phyloP scores from a whole-genome alignment of 305 asterid genomes.

The Fraxinus velutina region DNA sequence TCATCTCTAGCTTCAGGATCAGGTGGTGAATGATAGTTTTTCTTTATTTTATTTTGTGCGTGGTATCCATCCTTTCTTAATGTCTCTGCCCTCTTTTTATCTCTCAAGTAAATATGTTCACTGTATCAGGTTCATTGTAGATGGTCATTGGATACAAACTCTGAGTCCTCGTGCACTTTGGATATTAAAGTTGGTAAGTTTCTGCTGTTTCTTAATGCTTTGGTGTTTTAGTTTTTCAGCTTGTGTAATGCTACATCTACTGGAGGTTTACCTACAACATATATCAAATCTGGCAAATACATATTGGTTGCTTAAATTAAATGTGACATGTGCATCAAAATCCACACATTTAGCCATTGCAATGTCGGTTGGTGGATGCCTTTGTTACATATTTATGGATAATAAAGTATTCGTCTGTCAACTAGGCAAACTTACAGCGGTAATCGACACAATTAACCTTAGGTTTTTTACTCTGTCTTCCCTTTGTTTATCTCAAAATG shows the following conservation, averaged over 20 bases:
- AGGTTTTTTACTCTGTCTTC: background rate
- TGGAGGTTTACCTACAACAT: background rate
- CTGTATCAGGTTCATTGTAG: conserved; percentile 72
- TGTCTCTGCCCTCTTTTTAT: background rate
- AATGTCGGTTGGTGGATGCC: background rate
- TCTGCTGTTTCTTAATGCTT: conserved; percentile 18
- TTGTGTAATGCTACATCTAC: background rate
- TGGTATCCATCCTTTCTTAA: background rate
- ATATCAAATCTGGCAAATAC: background rate
- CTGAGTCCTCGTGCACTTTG: conserved; percentile 61
- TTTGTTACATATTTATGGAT: background rate
- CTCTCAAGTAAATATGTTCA: conserved; percentile 14
- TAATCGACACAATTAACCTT: background rate
- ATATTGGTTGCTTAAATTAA: background rate
- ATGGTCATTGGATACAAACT: conserved; percentile 59
- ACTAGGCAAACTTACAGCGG: background rate
- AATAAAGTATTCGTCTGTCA: background rate
- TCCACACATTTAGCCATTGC: background rate
- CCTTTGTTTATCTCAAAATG: background rate
- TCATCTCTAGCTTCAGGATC: background rate
- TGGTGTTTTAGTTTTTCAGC: background rate
- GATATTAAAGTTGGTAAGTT: conserved; percentile 76
- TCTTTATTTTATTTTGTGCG: background rate
- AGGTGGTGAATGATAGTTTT: background rate
- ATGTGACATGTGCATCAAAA: background rate